Evolutionary conservation across 116 monocot genomes (phyloP).

Genomic region (Zostera marina): DNA sequence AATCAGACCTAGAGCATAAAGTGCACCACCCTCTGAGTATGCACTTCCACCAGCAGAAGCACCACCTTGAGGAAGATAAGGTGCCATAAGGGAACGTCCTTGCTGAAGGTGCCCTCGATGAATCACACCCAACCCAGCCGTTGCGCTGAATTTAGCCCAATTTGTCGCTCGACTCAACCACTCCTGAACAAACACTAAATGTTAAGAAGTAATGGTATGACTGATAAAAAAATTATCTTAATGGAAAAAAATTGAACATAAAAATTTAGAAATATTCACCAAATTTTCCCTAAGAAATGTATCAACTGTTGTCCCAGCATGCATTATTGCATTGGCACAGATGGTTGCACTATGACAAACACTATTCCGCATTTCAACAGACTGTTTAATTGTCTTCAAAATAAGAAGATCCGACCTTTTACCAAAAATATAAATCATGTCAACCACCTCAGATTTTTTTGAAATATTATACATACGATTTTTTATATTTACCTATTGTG

Average conservation of each 20-base stretch:
- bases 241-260: background rate
- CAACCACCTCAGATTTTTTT: background rate
- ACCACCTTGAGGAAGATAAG: constrained; percentile 93
- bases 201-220: background rate
- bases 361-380: constrained; percentile 97
- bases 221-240: background rate
- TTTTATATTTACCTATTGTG: constrained; percentile 56
- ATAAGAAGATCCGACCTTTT: constrained; percentile 86
- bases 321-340: constrained; percentile 97
- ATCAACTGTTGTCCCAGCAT: constrained; percentile 97
- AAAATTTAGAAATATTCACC: constrained; percentile 21
- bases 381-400: constrained; percentile 94
- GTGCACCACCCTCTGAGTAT: constrained; percentile 98
- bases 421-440: background rate
- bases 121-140: constrained; percentile 96
- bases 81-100: constrained; percentile 95
- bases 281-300: constrained; percentile 95
- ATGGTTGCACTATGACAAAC: constrained; percentile 99
- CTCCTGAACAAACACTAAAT: constrained; percentile 29
- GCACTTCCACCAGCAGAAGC: constrained; percentile 83
- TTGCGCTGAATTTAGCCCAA: constrained; percentile 99
- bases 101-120: constrained; percentile 96
- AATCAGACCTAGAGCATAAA: constrained; percentile 93
- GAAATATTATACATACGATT: background rate
- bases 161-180: constrained; percentile 98